Percentiles rank a stretch among this genome's conserved stretches.
Conservation (phyloP, 2,329 filamentous ascomycete species). For the Penicillium sp. region DNA sequence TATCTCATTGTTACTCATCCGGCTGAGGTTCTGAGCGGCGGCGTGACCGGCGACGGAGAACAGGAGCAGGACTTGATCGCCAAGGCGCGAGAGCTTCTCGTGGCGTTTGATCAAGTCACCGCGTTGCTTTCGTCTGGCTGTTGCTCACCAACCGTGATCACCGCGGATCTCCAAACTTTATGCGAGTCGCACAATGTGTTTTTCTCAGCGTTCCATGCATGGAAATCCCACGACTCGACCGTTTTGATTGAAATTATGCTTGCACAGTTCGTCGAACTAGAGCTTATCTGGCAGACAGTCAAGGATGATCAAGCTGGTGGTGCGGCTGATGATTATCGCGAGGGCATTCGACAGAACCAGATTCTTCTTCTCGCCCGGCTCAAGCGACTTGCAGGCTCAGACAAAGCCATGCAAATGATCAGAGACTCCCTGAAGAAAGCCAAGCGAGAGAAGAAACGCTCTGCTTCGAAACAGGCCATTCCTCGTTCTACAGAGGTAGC, state of each 20-base stretch:
- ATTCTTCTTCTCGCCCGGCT: conserved; percentile 63
- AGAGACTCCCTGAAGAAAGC: conserved; percentile 63
- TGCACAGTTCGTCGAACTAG: conserved; percentile 65
- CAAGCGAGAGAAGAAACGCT: conserved; percentile 54
- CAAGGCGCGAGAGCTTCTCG: conserved; percentile 62
- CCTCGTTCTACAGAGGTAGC: conserved; percentile 55
- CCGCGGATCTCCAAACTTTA: conserved; percentile 51
- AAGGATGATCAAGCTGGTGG: conserved; percentile 64
- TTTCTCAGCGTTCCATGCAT: conserved; percentile 64
- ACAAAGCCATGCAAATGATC: conserved; percentile 61
- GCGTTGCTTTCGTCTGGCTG: conserved; percentile 51
- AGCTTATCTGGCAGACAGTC: conserved; percentile 68
- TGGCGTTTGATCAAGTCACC: conserved; percentile 57
- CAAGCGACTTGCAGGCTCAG: conserved; percentile 63
- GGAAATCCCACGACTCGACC: conserved; percentile 65
- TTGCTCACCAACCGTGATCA: conserved; percentile 45
- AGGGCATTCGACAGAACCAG: conserved; percentile 68
- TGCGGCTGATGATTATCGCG: conserved; percentile 63
- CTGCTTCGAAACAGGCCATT: conserved; percentile 57
- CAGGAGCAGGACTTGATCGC: conserved; percentile 63
- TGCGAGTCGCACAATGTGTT: conserved; percentile 61
- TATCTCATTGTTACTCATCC: conserved; percentile 66
- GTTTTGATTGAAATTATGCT: conserved; percentile 67
- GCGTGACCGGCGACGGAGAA: conserved; percentile 63
- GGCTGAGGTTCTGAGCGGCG: conserved; percentile 60